Evolutionary conservation across 2,329 filamentous ascomycete species (phyloP).

Genomic region (Cercospora brassicicola): DNA sequence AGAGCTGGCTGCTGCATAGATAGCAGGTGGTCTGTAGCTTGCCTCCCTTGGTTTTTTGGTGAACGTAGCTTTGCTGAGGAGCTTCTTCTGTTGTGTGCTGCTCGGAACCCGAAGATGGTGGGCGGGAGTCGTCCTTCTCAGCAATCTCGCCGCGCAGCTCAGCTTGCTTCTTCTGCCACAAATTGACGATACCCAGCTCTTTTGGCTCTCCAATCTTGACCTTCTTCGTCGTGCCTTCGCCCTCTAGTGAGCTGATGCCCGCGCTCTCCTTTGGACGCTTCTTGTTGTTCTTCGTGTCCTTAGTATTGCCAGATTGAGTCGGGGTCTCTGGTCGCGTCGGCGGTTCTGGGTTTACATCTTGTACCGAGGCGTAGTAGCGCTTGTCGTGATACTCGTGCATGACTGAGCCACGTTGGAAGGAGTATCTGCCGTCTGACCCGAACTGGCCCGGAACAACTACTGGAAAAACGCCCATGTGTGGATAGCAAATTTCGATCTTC

Average conservation of each 20-base stretch:
- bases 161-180: constrained; percentile 33
- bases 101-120: constrained; percentile 21
- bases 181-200: constrained; percentile 24
- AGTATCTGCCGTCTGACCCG: constrained; percentile 41
- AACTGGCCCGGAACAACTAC: constrained; percentile 59
- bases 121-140: constrained; percentile 6
- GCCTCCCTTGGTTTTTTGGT: constrained; percentile 14
- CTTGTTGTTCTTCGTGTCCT: constrained; percentile 22
- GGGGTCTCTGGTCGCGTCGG: constrained; percentile 15
- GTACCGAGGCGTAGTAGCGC: constrained; percentile 28
- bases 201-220: constrained; percentile 48
- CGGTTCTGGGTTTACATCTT: constrained; percentile 27
- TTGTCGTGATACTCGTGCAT: constrained; percentile 27
- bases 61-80: constrained; percentile 21
- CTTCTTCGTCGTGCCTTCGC: constrained; percentile 55
- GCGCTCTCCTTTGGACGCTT: constrained; percentile 20
- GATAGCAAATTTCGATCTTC: constrained; percentile 69
- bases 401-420: constrained; percentile 21
- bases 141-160: constrained; percentile 30
- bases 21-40: constrained; percentile 27
- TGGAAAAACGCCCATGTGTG: constrained; percentile 82
- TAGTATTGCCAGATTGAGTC: not conserved
- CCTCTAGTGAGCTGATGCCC: constrained; percentile 14
- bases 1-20: constrained; percentile 29
- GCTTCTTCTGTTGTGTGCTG: constrained; percentile 2